These are phyloP conservation scores for Penicillium sp. DNA, from an alignment of 2,329 filamentous ascomycete species.

Conservation along the genomic window DNA sequence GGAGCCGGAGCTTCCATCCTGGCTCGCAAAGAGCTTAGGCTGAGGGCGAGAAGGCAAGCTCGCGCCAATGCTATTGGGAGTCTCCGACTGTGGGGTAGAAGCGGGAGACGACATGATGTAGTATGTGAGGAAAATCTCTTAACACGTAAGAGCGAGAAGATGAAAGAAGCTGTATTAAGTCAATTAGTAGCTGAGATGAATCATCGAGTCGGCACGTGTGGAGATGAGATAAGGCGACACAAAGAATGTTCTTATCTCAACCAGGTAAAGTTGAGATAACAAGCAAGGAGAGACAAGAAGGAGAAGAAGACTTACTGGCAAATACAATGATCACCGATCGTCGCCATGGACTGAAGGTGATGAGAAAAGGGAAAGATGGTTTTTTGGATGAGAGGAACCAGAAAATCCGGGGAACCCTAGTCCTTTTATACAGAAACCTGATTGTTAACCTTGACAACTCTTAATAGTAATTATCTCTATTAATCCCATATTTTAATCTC, in stretches of 20 bases:
- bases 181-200: constrained; percentile 8
- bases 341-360: constrained; percentile 25
- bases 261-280: constrained; percentile 11
- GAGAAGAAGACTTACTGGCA: constrained; percentile 2
- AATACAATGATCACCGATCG: constrained; percentile 19
- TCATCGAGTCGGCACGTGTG: constrained; percentile 9
- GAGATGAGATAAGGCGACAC: constrained; percentile 12
- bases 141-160: constrained; percentile 13
- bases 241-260: constrained; percentile 18
- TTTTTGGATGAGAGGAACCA: neutral
- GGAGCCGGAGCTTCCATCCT: constrained; percentile 39
- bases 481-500: too few species aligned
- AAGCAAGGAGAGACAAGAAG: constrained; percentile 15
- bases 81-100: constrained; percentile 30
- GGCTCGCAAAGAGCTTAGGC: constrained; percentile 35
- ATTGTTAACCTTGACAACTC: neutral
- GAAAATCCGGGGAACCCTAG: constrained; percentile 26
- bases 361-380: neutral
- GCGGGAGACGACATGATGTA: constrained; percentile 34
- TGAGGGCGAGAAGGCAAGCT: constrained; percentile 30
- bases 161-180: constrained; percentile 16
- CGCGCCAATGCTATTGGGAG: constrained; percentile 24
- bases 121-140: constrained; percentile 19
- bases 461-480: neutral
- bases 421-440: constrained; percentile 16